Base-by-base conservation (phyloP, 441 rosid genomes). In the Gossypium aridum region DNA sequence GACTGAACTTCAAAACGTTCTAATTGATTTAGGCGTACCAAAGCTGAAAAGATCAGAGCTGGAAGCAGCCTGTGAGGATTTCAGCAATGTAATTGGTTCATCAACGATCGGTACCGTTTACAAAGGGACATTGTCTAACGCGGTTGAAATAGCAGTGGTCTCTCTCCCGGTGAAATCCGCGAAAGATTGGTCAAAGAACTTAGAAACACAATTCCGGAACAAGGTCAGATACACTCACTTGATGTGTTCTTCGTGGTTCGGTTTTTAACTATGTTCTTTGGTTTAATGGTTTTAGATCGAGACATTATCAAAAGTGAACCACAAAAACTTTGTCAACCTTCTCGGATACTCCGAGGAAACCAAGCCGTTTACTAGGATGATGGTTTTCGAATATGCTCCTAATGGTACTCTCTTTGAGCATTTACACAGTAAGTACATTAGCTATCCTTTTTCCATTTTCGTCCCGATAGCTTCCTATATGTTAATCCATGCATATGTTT, bases 371-470 rank as follows among this genome's bases (percentile, higher is more conserved):
- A 87, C 94, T 3, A 88, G 94, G 82, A 88, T 87, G 87, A 79
- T 90, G 91, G 89, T 88, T 81, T 90, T 90, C 73, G 94, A 90
- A 65, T 90, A 90, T 64, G 87, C 91, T 80, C 91, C 94, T 34
- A 87, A 88, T 72, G 94, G 94, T 64, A 85, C 94, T 63, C 87
- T 90, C 69, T 87, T 80, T 37, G 92, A 90, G 77, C 92, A 90
- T 84, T 67, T 90, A 82, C 94, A 90, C 76, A 64, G 94, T 90
- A 77, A 87, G 91, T 81, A 64, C 31, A 17, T 57, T 22, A 19
- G 25, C 28, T 4, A 64, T 51, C 14, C 59, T 2, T 49, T 64
- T 64, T 64, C 14, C 49, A 17, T 64, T n/a, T 56, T 23, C 7
- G 8, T 60, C 37, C 64, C 2, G 31, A 60, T 13, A 31, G 26